Conservation (phyloP, 2,329 filamentous ascomycete species). For the Botrytis medusae region DNA sequence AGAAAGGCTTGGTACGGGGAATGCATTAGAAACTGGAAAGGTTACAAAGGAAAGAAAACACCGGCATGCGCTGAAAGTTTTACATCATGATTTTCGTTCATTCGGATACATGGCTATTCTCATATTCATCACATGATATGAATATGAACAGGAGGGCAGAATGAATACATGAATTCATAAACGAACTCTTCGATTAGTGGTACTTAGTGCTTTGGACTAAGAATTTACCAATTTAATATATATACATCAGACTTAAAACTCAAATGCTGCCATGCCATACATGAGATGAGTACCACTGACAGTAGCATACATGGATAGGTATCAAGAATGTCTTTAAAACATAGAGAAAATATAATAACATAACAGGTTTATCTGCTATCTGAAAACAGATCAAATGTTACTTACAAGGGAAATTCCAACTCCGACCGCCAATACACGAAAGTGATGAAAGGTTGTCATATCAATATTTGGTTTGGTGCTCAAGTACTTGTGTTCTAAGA, state of each 20-base stretch:
- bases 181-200: background rate
- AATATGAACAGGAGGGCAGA: background rate
- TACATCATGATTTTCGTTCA: background rate
- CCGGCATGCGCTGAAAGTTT: background rate
- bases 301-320: background rate
- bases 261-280: background rate
- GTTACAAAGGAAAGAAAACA: background rate
- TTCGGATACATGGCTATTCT: background rate
- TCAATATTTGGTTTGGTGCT: background rate
- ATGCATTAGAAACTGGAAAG: slow-evolving; percentile 4
- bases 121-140: background rate
- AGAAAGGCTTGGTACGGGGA: background rate
- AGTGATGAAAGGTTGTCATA: background rate
- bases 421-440: background rate
- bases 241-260: background rate
- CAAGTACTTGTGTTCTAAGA: background rate
- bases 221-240: background rate
- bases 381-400: background rate
- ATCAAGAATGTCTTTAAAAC: no score
- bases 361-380: background rate
- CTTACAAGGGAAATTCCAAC: background rate
- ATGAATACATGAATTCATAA: background rate
- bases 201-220: background rate
- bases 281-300: background rate
- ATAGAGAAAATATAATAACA: background rate